Evolutionary conservation across 1,284 basidiomycete genomes (phyloP), one percentile per base, ranked within the genome.

Genomic region (Irpex lacteus): DNA sequence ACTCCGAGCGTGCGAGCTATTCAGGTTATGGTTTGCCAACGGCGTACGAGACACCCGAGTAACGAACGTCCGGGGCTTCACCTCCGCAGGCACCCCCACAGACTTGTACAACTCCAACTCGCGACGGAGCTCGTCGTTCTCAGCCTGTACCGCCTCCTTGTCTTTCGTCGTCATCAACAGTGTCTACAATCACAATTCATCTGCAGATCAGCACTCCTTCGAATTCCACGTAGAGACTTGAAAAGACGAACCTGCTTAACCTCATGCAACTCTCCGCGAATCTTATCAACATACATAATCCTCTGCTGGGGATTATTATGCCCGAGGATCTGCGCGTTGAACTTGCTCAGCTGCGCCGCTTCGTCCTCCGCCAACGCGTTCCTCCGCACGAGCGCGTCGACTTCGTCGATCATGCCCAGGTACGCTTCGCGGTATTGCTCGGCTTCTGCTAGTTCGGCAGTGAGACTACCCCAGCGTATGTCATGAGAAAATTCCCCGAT

Each of bases 321-420:
- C 0, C 88, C 83, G 18, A 92, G 75, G 62, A 92, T 91, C 72
- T 92, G 85, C 0, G 90, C 90, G 67, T 93, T 93, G 77, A 91
- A 89, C 70, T 79, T 82, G 71, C 88, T 87, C 38, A 93, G 80
- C 15, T 79, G 79, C 50, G 82, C 76, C 0, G 89, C 85, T 71
- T 93, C 91, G 44, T 86, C 85, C 70, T 93, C 89, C 6, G 90
- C 91, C 44, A 92, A 77, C 47, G 86, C 81, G 65, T 91, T 91
- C n/a, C 87, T 81, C 11, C 86, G 81, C 26, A 90, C 75, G 13
- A 92, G 80, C 2, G 81, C 77, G 32, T 81, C 82, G 50, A 91
- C 83, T 70, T 91, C 84, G 9, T 89, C 83, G 15, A 84, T 76
- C 11, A 92, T 77, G 53, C 76, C 77, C 64, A 81, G 79, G 72